Base-by-base conservation (phyloP, 2,329 filamentous ascomycete genomes). In the Epicoccum nigrum region DNA sequence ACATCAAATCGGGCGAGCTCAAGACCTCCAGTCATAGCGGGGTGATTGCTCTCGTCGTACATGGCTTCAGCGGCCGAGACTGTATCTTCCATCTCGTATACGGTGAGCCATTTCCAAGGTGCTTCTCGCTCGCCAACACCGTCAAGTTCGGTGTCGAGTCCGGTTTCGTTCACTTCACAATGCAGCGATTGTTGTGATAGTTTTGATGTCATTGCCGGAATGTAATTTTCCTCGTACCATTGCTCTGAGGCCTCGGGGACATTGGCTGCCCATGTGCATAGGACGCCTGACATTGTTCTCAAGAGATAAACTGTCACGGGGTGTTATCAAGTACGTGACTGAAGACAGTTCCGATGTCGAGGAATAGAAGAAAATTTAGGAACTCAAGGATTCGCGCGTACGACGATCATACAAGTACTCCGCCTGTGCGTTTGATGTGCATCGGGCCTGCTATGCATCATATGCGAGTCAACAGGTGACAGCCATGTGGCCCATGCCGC, bases 241-340 rank as follows among this genome's bases (percentile, higher is more conserved):
- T 51, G 40, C 9, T 48, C 35, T 12, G 46, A 48, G 6, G 55
- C 27, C 5, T 58, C 31, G 4, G 58, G 45, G 12, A 65, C 19
- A 9, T 54, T 59, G 15, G 51, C 51, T 27, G 62, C 60, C 62
- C 62, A 65, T 21, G 43, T 34, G 34, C 55, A 62, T 7, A 59
- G 12, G 15, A 65, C 34, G n/a, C 55, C 60, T 13, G 62, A 38
- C 62, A 63, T 65, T 2, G 28, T 49, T 15, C 7, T 4, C 16
- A 27, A 27, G n/a, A n/a, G n/a, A n/a, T n/a, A n/a, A n/a, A n/a
- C n/a, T n/a, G n/a, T n/a, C n/a, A n/a, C n/a, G n/a, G n/a, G n/a
- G n/a, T n/a, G n/a, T n/a, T n/a, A n/a, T n/a, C n/a, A n/a, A n/a
- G n/a, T n/a, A n/a, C n/a, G n/a, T n/a, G n/a, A n/a, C n/a, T n/a